These are phyloP conservation scores for Monosporascus sp. DNA, from an alignment of 2,329 filamentous ascomycete species.

Conservation along the genomic window DNA sequence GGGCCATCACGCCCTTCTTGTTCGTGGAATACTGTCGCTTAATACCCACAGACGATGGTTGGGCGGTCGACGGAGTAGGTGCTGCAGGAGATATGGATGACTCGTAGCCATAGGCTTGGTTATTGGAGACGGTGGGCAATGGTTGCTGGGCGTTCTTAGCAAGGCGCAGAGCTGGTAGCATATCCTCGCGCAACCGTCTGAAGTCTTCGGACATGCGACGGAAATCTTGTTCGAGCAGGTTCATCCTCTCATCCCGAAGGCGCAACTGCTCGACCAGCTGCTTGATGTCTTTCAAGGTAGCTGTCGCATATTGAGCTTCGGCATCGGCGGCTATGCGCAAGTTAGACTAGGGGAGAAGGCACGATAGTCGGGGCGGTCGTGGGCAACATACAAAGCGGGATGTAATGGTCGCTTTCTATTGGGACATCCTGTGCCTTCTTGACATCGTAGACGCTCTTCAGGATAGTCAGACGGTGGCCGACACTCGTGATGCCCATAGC, in stretches of 20 bases:
- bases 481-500: conserved; percentile 92
- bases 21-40: conserved; percentile 72
- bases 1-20: conserved; percentile 60
- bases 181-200: conserved; percentile 79
- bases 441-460: conserved; percentile 94
- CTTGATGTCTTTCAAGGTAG: conserved; percentile 89
- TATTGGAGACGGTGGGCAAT: conserved; percentile 52
- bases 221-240: conserved; percentile 75
- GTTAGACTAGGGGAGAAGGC: conserved; percentile 3
- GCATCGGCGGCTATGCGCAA: conserved; percentile 70
- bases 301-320: conserved; percentile 76
- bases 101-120: conserved; percentile 47
- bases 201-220: conserved; percentile 84
- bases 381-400: conserved; percentile 71
- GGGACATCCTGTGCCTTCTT: conserved; percentile 92
- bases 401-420: conserved; percentile 87
- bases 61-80: conserved; percentile 47
- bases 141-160: conserved; percentile 90
- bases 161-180: conserved; percentile 83
- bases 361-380: neutral
- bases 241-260: conserved; percentile 85
- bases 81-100: conserved; percentile 50
- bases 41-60: conserved; percentile 49
- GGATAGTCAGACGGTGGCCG: conserved; percentile 86
- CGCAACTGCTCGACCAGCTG: conserved; percentile 85